phyloP scores from a whole-genome alignment of 139 green algal genomes.

The Chlamydomonas applanata region DNA sequence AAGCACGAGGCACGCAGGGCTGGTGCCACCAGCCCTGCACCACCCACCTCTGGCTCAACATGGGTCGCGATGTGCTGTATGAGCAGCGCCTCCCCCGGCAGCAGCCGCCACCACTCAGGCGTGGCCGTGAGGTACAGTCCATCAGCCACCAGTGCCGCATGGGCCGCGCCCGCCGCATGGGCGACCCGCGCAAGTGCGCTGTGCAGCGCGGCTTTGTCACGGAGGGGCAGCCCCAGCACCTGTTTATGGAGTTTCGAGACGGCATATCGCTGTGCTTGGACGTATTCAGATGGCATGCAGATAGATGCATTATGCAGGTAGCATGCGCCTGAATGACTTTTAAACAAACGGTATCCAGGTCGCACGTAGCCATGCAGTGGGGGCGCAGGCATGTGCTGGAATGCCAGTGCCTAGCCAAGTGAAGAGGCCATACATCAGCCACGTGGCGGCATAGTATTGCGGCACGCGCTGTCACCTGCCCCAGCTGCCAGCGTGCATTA shows the following conservation, averaged over 20 bases:
- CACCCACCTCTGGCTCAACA: conserved; percentile 6
- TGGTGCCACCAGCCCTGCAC: neutral
- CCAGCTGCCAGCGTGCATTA: neutral
- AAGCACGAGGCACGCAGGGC: no score
- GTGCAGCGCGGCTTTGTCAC: conserved; percentile 9
- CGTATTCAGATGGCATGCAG: no score
- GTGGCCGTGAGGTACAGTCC: conserved; percentile 14
- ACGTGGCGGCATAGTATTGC: no score
- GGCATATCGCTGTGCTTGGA: neutral
- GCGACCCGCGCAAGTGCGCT: conserved; percentile 1
- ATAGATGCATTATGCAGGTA: no score
- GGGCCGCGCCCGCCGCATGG: neutral
- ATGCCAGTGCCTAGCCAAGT: no score
- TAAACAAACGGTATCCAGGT: no score
- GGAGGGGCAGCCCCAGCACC: conserved; percentile 1
- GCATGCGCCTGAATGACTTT: no score
- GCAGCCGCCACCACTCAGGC: conserved; percentile 31
- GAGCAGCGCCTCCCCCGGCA: conserved; percentile 29
- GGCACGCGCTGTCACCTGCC: neutral
- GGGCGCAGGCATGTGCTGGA: no score
- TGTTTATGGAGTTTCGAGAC: neutral
- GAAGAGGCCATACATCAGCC: no score
- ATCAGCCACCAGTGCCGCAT: conserved; percentile 16
- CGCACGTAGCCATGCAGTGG: no score
- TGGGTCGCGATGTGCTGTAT: conserved; percentile 29